Percentiles rank a stretch among this genome's conserved stretches.
These are phyloP conservation scores for Eimeria acervulina DNA, from an alignment of 169 alveolate genomes.

Conservation along the genomic window DNA sequence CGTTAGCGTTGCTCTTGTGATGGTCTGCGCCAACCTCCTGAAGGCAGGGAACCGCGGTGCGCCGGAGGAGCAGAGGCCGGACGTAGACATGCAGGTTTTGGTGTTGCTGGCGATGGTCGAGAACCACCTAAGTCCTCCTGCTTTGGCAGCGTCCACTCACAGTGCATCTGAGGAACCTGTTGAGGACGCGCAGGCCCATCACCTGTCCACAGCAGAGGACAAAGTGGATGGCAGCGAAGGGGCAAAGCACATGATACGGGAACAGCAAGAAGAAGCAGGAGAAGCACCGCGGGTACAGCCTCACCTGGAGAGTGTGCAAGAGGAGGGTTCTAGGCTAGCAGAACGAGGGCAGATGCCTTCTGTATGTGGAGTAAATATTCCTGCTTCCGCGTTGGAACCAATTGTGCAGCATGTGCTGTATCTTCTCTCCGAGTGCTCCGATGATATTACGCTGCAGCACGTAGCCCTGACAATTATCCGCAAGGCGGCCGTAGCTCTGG, in stretches of 20 bases:
- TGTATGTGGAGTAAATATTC: too few species aligned
- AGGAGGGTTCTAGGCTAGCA: neutral
- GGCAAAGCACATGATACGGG: neutral
- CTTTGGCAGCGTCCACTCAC: neutral
- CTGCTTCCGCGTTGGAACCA: slow-evolving; percentile 64
- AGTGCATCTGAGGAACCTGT: neutral
- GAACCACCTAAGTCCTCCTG: slow-evolving; percentile 47
- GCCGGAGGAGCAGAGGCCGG: slow-evolving; percentile 80
- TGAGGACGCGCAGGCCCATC: neutral
- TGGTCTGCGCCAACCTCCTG: slow-evolving; percentile 62
- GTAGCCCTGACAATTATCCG: slow-evolving; percentile 64
- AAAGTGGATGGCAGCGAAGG: neutral
- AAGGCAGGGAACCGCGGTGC: slow-evolving; percentile 16
- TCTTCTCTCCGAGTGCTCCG: slow-evolving; percentile 56
- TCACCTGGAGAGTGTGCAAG: neutral
- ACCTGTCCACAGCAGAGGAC: neutral
- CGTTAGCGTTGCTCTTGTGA: slow-evolving; percentile 22
- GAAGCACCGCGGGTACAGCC: neutral
- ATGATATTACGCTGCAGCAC: slow-evolving; percentile 80
- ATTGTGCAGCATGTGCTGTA: slow-evolving; percentile 63
- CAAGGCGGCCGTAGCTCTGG: slow-evolving; percentile 56
- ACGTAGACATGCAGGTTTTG: slow-evolving; percentile 81
- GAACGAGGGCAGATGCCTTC: neutral
- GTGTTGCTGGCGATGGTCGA: slow-evolving; percentile 74
- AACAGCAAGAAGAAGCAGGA: neutral